Percentiles rank a stretch among this genome's conserved stretches.
Conservation (phyloP, 2,329 filamentous ascomycete genomes). For the Fusarium lyarnte region DNA sequence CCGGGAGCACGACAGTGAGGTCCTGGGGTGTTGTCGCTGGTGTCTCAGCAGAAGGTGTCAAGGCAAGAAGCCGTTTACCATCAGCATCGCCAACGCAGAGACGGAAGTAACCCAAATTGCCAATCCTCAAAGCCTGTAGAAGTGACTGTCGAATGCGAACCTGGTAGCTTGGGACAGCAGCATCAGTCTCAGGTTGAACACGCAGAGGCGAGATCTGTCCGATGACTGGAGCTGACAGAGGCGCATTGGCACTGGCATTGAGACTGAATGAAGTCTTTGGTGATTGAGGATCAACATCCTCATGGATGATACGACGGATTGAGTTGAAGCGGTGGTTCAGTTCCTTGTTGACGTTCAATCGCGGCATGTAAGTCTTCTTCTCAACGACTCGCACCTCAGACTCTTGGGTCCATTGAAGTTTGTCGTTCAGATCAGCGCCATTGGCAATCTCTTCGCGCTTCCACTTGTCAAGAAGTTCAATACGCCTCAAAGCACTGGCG, state of each 20-base stretch:
- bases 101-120: neutral
- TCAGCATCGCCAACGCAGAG: neutral
- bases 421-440: neutral
- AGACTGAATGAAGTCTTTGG: neutral
- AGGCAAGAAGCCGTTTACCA: neutral
- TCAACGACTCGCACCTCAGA: neutral
- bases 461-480: neutral
- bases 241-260: neutral
- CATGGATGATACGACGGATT: neutral
- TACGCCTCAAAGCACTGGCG: neutral
- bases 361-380: neutral
- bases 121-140: neutral
- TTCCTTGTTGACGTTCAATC: neutral
- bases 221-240: neutral
- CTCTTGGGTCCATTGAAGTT: neutral
- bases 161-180: neutral
- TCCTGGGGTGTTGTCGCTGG: neutral
- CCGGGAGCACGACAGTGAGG: neutral
- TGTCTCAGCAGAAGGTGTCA: neutral
- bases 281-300: neutral
- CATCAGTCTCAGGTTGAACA: neutral
- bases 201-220: neutral
- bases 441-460: conserved; percentile 2
- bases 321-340: conserved; percentile 1
- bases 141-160: neutral